Evolutionary conservation across 768 basidiomycete species (phyloP).

Genomic region (Candolleomyces aberdarensis): DNA sequence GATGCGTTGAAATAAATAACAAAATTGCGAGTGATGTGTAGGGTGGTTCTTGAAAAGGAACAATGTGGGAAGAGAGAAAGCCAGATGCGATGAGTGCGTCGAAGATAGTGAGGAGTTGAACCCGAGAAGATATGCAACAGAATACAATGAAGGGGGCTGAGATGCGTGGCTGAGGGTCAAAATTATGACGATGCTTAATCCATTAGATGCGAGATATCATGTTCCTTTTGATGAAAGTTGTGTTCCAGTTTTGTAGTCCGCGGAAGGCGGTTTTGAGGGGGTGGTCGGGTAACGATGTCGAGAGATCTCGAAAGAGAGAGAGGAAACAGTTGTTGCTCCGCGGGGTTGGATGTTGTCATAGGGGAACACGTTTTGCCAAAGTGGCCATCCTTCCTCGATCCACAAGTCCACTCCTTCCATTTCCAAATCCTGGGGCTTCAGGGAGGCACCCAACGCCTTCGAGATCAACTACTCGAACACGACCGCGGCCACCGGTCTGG

Average conservation of each 20-base stretch:
- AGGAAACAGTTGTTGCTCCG: constrained; percentile 3
- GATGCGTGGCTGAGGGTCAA: not conserved
- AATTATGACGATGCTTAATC: not conserved
- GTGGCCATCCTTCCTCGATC: constrained; percentile 30
- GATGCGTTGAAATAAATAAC: too few relatives aligned
- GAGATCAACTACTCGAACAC: constrained; percentile 53
- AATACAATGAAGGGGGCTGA: too few relatives aligned
- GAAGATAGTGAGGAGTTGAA: too few relatives aligned
- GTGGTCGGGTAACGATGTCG: not conserved
- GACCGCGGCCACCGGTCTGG: constrained; percentile 42
- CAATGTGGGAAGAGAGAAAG: too few relatives aligned
- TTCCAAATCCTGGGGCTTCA: constrained; percentile 61
- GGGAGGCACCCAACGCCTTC: constrained; percentile 36
- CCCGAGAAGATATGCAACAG: too few relatives aligned
- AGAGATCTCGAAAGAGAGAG: not conserved
- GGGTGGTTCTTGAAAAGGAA: too few relatives aligned
- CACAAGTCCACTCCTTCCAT: constrained; percentile 62
- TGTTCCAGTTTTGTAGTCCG: not conserved
- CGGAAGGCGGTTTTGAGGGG: constrained; percentile 7
- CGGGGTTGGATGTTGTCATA: constrained; percentile 12
- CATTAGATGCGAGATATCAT: not conserved
- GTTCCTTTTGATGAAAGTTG: not conserved
- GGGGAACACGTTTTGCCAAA: constrained; percentile 19
- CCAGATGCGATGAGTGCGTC: too few relatives aligned
- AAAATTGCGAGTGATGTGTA: too few relatives aligned